A percentile compares a stretch with the other conserved stretches of the same genome.
Conservation (phyloP, 352 stramenopile genomes). For the Phytophthora tentaculata region DNA sequence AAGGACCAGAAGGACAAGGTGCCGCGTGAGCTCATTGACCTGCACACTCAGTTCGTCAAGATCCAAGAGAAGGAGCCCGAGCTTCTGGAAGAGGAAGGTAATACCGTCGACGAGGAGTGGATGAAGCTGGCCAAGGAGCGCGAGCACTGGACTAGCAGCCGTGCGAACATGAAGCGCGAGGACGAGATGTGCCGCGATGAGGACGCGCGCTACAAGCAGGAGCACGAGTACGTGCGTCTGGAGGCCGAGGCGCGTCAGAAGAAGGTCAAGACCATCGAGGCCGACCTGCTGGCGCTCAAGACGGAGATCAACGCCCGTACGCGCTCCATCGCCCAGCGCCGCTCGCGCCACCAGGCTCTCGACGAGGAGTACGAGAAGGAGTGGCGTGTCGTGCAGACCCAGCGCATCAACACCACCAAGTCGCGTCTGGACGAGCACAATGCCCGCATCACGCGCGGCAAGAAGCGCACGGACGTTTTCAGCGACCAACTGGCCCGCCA, state of each 20-base stretch:
- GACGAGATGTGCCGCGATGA: slow-evolving; percentile 89
- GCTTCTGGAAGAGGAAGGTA: slow-evolving; percentile 84
- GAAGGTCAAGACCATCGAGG: slow-evolving; percentile 86
- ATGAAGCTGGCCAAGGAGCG: slow-evolving; percentile 90
- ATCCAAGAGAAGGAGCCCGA: slow-evolving; percentile 84
- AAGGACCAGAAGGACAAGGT: slow-evolving; percentile 60
- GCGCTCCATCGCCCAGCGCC: slow-evolving; percentile 77
- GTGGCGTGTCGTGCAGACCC: slow-evolving; percentile 76
- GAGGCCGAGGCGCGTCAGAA: slow-evolving; percentile 78
- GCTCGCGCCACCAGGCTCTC: slow-evolving; percentile 71
- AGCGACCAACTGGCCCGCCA: slow-evolving; percentile 79
- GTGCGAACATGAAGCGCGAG: slow-evolving; percentile 90
- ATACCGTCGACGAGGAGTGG: slow-evolving; percentile 86
- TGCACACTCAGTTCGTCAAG: slow-evolving; percentile 82
- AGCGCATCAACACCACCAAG: slow-evolving; percentile 70
- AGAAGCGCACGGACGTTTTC: slow-evolving; percentile 88
- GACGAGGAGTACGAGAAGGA: slow-evolving; percentile 88
- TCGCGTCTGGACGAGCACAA: slow-evolving; percentile 72
- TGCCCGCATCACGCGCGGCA: slow-evolving; percentile 72
- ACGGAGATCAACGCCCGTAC: slow-evolving; percentile 77
- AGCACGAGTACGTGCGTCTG: slow-evolving; percentile 85
- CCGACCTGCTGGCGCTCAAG: slow-evolving; percentile 79
- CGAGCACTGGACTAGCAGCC: slow-evolving; percentile 89
- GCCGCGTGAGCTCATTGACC: slow-evolving; percentile 71
- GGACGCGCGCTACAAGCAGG: slow-evolving; percentile 83